A percentile compares a stretch with the other conserved stretches of the same genome.
Evolutionary conservation across 2,329 filamentous ascomycete genomes (phyloP).

Genomic region (Fragosphaeria purpurea): DNA sequence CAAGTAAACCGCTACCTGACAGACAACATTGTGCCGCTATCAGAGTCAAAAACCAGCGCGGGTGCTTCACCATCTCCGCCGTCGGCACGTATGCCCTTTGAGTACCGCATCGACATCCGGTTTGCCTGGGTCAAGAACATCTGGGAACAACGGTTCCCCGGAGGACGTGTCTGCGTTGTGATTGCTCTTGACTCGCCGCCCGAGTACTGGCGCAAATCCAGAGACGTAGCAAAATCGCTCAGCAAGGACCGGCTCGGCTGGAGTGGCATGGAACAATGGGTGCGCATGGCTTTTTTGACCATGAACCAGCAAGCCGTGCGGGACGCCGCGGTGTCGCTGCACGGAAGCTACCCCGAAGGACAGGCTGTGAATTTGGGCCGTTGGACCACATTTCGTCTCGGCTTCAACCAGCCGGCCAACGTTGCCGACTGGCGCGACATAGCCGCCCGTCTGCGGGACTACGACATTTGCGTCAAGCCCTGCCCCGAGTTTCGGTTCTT

Average conservation of each 20-base stretch:
- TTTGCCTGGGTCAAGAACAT: constrained; percentile 38
- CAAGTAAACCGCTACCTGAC: constrained; percentile 6
- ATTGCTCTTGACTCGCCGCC: constrained; percentile 41
- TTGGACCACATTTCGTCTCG: constrained; percentile 46
- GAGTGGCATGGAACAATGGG: constrained; percentile 35
- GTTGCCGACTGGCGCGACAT: constrained; percentile 29
- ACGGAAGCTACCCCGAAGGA: constrained; percentile 19
- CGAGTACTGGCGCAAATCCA: constrained; percentile 32
- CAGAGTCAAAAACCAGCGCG: neutral
- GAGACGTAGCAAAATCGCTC: constrained; percentile 24
- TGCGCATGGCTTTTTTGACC: constrained; percentile 36
- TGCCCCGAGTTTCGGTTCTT: constrained; percentile 9
- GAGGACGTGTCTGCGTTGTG: constrained; percentile 29
- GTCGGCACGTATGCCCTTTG: neutral
- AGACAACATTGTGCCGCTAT: neutral
- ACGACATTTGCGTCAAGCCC: constrained; percentile 46
- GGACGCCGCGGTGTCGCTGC: constrained; percentile 27
- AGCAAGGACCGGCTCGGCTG: constrained; percentile 24
- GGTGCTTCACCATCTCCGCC: neutral
- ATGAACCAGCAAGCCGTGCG: constrained; percentile 23
- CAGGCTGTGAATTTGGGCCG: constrained; percentile 42
- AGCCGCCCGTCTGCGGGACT: constrained; percentile 52
- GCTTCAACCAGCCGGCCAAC: constrained; percentile 19
- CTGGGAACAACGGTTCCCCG: constrained; percentile 24
- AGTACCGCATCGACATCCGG: constrained; percentile 33